Conservation (phyloP, 2,329 filamentous ascomycete genomes). For the Didymella exigua region DNA sequence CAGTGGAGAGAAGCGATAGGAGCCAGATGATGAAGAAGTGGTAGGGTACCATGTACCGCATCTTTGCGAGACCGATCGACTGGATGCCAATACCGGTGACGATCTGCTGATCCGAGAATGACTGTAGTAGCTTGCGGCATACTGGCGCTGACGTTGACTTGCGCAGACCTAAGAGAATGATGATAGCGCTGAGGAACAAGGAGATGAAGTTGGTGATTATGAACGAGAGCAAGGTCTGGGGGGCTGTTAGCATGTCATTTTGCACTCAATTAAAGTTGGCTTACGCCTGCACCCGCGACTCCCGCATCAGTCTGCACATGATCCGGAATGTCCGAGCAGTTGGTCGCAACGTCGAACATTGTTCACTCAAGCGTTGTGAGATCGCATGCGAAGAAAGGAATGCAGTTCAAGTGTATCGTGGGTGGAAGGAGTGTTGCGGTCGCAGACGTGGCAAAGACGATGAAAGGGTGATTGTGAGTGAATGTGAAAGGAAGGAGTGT, state of each 20-base stretch:
- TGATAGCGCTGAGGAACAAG: constrained; percentile 60
- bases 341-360: constrained; percentile 22
- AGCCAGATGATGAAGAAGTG: constrained; percentile 77
- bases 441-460: background rate
- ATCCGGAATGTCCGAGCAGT: constrained; percentile 54
- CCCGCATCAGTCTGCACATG: constrained; percentile 59
- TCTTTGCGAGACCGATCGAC: constrained; percentile 65
- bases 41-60: constrained; percentile 65
- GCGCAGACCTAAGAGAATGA: constrained; percentile 62
- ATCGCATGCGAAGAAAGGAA: background rate
- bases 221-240: constrained; percentile 65
- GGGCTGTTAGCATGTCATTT: background rate
- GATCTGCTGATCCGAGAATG: constrained; percentile 72
- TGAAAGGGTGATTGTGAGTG: constrained; percentile 1
- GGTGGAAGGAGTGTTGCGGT: constrained; percentile 5
- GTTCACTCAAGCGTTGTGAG: background rate
- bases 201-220: constrained; percentile 67
- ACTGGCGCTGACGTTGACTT: constrained; percentile 58
- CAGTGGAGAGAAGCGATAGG: constrained; percentile 67
- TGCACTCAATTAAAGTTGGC: constrained; percentile 27
- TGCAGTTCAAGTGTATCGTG: background rate
- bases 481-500: constrained; percentile 17
- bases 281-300: constrained; percentile 63
- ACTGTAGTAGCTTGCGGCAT: constrained; percentile 67
- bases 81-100: constrained; percentile 73